Base-by-base conservation (phyloP, 257 asterid genomes). In the Solanum chilense region DNA sequence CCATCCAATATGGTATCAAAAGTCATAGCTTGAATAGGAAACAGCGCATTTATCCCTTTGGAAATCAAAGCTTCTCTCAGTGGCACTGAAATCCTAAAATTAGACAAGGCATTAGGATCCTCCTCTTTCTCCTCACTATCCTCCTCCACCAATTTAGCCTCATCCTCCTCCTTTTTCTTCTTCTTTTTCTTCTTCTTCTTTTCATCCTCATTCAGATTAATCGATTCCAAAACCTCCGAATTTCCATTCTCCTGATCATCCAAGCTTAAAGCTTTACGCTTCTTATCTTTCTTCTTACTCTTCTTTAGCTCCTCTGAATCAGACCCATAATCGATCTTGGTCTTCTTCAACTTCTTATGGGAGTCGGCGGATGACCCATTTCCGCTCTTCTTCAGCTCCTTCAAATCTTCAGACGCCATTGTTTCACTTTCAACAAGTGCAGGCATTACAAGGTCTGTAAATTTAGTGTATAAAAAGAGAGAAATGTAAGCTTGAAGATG, bases 21-120 rank as follows among this genome's bases (percentile, higher is more conserved):
- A 52, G 98, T 94, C 97, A 92, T 94, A 8, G 98, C 98, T 89
- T 96, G 99, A 86, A 96, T 96, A 15, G 97, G 98, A 86, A 95
- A 96, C 89, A 96, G 87, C 5, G 94, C 86, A 39, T 93, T 90
- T 49, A 96, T 96, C 86, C 98, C 96, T 85, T 90, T 95, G 35
- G 90, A 27, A 89, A 92, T 91, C 91, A 96, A 88, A 5, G 92
- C 87, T 64, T 89, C 94, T 89, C 87, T 92, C 88, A 96, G 86
- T 82, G 94, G 95, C 88, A 86, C 88, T 11, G 99, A 96, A 66
- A 96, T 93, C 74, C 95, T 92, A 86, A 93, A 96, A 88, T 94
- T 95, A 4, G 94, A 90, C 41, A 94, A 82, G 1, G 96, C 96
- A 27, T 93, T 92, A 9, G 93, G 93, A 70, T 95, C 66, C 90